These are phyloP conservation scores for Cercospora berteroae DNA, from an alignment of 2,329 filamentous ascomycete species.

Conservation along the genomic window DNA sequence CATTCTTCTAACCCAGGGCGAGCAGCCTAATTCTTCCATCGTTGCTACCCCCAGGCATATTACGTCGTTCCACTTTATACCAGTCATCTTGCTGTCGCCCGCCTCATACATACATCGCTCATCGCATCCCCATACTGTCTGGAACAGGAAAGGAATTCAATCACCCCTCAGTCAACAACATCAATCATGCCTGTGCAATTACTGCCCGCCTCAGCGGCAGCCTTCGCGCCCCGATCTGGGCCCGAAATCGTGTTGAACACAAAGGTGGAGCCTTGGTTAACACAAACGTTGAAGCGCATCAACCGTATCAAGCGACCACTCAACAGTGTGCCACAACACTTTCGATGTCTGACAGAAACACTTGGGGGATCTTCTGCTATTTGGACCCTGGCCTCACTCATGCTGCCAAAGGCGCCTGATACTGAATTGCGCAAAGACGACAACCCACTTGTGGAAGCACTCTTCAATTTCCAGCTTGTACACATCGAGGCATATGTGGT, in stretches of 20 bases:
- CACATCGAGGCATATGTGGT: conserved; percentile 97
- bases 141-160: conserved; percentile 22
- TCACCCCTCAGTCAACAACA: conserved; percentile 16
- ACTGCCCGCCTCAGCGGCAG: conserved; percentile 89
- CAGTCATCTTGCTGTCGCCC: conserved; percentile 26
- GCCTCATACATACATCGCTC: conserved; percentile 31
- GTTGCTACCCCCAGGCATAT: conserved; percentile 30
- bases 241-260: conserved; percentile 92
- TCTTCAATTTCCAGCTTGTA: conserved; percentile 90
- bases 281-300: conserved; percentile 92
- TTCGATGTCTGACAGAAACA: conserved; percentile 90
- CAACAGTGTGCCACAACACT: conserved; percentile 95
- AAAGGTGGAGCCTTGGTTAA: conserved; percentile 95
- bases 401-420: conserved; percentile 87
- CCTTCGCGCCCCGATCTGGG: conserved; percentile 89
- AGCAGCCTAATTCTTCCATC: conserved; percentile 32
- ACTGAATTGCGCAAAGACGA: conserved; percentile 77
- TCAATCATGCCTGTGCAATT: conserved; percentile 83
- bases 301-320: conserved; percentile 94
- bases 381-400: conserved; percentile 90
- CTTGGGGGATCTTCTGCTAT: conserved; percentile 86
- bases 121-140: conserved; percentile 27
- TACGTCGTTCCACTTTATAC: conserved; percentile 31
- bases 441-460: conserved; percentile 78
- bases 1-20: conserved; percentile 27